A percentile compares a stretch with the other conserved stretches of the same genome.
Conservation (phyloP, 257 asterid genomes). For the Solanum pimpinellifolium region DNA sequence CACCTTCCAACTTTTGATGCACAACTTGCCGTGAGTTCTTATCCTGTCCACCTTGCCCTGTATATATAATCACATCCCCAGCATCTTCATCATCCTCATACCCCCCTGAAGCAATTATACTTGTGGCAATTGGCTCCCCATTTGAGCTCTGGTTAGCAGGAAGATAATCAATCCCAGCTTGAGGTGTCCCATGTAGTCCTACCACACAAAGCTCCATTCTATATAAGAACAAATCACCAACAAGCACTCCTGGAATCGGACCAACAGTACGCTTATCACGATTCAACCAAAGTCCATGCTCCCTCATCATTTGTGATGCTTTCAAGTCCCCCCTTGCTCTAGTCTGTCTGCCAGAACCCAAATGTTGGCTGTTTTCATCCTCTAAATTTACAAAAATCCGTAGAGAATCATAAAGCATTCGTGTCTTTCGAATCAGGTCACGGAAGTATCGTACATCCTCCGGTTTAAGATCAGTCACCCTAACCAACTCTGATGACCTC, state of each 20-base stretch:
- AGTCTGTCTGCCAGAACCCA: not conserved
- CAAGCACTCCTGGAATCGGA: constrained; percentile 48
- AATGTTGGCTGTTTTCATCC: constrained; percentile 6
- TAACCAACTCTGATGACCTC: constrained; percentile 45
- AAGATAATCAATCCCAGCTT: constrained; percentile 88
- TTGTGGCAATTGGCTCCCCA: constrained; percentile 87
- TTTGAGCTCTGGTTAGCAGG: constrained; percentile 64
- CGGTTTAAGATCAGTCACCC: constrained; percentile 24
- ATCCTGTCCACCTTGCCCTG: constrained; percentile 97
- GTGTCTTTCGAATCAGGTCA: constrained; percentile 3
- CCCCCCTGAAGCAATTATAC: constrained; percentile 84
- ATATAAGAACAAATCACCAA: constrained; percentile 78
- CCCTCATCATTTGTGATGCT: constrained; percentile 27
- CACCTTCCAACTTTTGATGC: constrained; percentile 73
- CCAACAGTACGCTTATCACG: constrained; percentile 82
- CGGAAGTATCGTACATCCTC: constrained; percentile 13
- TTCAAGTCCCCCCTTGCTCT: constrained; percentile 5
- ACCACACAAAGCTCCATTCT: constrained; percentile 78
- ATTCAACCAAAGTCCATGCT: constrained; percentile 50
- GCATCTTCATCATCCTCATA: constrained; percentile 83
- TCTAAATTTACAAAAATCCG: not conserved
- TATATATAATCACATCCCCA: constrained; percentile 72
- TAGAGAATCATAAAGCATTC: constrained; percentile 11
- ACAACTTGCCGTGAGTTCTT: constrained; percentile 39
- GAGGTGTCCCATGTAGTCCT: constrained; percentile 81